Conservation (phyloP, 208 protist genomes). For the Trypanosoma platydactyli region DNA sequence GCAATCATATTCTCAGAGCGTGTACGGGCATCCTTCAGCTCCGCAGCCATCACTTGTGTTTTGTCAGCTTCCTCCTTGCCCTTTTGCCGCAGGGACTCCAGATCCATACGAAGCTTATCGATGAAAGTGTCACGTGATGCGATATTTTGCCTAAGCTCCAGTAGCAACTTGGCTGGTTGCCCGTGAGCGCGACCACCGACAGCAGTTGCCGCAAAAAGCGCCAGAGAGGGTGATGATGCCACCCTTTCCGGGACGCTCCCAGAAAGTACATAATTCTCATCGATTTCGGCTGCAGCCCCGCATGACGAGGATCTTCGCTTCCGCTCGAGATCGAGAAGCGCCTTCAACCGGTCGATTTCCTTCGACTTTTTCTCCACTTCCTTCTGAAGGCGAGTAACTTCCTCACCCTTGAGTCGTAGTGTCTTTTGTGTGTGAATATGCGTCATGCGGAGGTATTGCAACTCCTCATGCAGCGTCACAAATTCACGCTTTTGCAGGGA, state of each 20-base stretch:
- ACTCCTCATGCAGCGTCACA: constrained; percentile 58
- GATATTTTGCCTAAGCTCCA: constrained; percentile 74
- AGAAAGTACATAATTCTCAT: background rate
- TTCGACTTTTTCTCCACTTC: constrained; percentile 37
- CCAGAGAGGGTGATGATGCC: constrained; percentile 8
- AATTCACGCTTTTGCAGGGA: constrained; percentile 59
- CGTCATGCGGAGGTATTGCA: constrained; percentile 61
- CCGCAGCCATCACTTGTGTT: background rate
- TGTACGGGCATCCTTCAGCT: constrained; percentile 10
- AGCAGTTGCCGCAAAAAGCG: constrained; percentile 20
- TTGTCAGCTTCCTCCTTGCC: constrained; percentile 28
- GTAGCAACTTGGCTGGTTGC: constrained; percentile 13
- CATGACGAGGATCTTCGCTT: background rate
- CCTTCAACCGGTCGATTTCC: constrained; percentile 36
- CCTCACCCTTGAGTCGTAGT: constrained; percentile 47
- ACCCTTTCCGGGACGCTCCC: too few relatives aligned
- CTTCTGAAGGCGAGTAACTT: constrained; percentile 45
- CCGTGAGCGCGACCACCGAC: background rate
- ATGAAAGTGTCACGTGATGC: constrained; percentile 70
- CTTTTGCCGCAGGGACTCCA: constrained; percentile 26
- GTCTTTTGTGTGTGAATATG: constrained; percentile 58
- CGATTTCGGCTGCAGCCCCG: background rate
- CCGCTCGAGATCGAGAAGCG: background rate
- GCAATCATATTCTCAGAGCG: constrained; percentile 9
- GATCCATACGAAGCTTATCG: constrained; percentile 51